phyloP scores from a whole-genome alignment of 2,329 filamentous ascomycete genomes.

The Trichoderma koningiopsis region DNA sequence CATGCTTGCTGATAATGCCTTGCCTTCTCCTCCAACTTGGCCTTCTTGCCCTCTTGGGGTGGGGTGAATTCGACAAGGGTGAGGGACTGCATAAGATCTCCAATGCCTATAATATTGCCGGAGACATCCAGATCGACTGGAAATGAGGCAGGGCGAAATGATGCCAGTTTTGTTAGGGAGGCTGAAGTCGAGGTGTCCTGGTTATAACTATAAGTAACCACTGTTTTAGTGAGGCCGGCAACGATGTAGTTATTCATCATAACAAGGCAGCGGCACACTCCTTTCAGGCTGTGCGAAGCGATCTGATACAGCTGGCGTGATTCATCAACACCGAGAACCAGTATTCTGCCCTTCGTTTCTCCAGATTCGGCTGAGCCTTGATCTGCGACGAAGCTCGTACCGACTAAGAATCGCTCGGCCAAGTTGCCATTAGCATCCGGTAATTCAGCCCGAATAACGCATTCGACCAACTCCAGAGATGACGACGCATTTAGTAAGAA shows the following conservation, averaged over 20 bases:
- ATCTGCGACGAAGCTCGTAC: constrained; percentile 76
- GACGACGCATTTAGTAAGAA: constrained; percentile 58
- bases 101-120: constrained; percentile 76
- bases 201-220: constrained; percentile 60
- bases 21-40: constrained; percentile 71
- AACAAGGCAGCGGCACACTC: constrained; percentile 77
- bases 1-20: constrained; percentile 81
- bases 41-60: constrained; percentile 57
- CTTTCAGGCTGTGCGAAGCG: constrained; percentile 69
- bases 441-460: constrained; percentile 76
- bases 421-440: constrained; percentile 56
- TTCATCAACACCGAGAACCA: constrained; percentile 80
- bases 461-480: constrained; percentile 75
- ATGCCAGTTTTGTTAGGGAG: constrained; percentile 68
- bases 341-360: constrained; percentile 68
- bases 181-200: constrained; percentile 59
- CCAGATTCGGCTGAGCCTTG: constrained; percentile 53
- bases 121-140: constrained; percentile 79
- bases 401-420: constrained; percentile 84
- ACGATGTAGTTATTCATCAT: constrained; percentile 78
- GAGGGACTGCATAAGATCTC: constrained; percentile 92
- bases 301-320: constrained; percentile 74
- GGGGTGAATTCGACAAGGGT: constrained; percentile 73
- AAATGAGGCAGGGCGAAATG: constrained; percentile 79
- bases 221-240: constrained; percentile 85